These are phyloP conservation scores for Secale cereale DNA, from an alignment of 176 grass and related monocot species.

Conservation along the genomic window DNA sequence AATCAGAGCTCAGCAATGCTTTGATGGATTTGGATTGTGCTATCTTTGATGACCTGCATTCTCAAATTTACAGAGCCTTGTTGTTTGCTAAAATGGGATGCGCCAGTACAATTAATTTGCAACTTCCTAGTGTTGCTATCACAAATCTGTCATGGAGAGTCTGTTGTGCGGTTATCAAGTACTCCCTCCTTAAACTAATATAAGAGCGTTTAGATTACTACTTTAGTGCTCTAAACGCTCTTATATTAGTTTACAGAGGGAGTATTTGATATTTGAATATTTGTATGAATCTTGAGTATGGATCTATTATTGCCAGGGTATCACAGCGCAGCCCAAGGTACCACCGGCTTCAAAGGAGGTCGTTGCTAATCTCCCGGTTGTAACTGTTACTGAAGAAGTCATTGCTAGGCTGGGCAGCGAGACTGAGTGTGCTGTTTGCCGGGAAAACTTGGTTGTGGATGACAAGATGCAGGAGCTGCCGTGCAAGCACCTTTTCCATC, in stretches of 20 bases:
- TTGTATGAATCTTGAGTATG: neutral
- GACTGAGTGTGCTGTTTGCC: conserved; percentile 92
- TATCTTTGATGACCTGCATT: neutral
- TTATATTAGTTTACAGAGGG: too few relatives aligned
- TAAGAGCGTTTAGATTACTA: too few relatives aligned
- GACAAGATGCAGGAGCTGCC: conserved; percentile 99
- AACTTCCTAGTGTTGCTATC: neutral
- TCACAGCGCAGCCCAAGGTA: conserved; percentile 36
- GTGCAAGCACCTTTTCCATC: conserved; percentile 99
- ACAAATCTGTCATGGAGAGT: neutral
- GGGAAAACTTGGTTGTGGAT: conserved; percentile 69
- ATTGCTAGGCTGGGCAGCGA: conserved; percentile 66
- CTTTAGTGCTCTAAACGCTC: too few relatives aligned
- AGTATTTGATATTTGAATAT: neutral
- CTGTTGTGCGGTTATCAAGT: neutral
- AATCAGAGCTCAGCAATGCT: neutral
- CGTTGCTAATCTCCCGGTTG: conserved; percentile 76
- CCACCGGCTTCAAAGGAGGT: conserved; percentile 95
- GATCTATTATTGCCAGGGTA: conserved; percentile 46
- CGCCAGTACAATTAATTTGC: neutral
- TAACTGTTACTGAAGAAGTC: conserved; percentile 65
- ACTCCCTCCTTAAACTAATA: too few relatives aligned
- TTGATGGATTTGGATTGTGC: neutral
- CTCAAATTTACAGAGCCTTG: neutral
- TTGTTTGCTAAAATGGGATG: neutral